Base-by-base conservation (phyloP, 2,329 filamentous ascomycete species). In the Paraphaeosphaeria minitans region DNA sequence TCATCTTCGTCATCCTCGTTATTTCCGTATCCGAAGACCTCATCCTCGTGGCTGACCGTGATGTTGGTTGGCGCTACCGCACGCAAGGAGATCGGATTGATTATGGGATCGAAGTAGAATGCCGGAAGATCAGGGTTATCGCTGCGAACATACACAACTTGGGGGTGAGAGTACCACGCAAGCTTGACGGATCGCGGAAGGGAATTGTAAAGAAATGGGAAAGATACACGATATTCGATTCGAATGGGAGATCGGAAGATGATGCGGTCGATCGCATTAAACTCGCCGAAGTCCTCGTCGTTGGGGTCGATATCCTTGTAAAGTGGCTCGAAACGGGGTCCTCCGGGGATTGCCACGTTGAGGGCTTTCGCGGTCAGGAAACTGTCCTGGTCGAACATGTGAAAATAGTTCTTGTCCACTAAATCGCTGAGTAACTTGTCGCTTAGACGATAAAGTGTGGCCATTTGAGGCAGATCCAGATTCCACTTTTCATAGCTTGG, bases 271-370 rank as follows among this genome's bases (percentile, higher is more conserved):
- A 99, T 99, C 35, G 95, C 95, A 73, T 99, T 99, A 84, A 99
- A 99, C 78, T 99, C 95, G 78, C 95, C 95, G 78, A 99, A 99
- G 74, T 99, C 95, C 77, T 99, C 95, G 67, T 98, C 94, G 69
- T 99, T 99, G 1, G 95, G 95, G 76, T 99, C 93, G 61, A 99
- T 93, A 70, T 99, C 95, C 79, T 99, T 99, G 83, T 97, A 99
- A 21, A 99, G 78, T 24, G 95, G 95, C 78, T 99, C 95, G 64
- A 99, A 99, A 31, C 95, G 89, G 61, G 95, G 95, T 10, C 95
- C 96, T 74, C 95, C 95, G n/a, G 95, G 95, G 55, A 99, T 92
- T 10, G 96, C 94, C 53, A 99, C 94, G 68, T 99, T 99, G 45
- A 99, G 82, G 0, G 95, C 95, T 79, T 99, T 99, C 35, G 95